phyloP scores from a whole-genome alignment of 1,284 basidiomycete genomes.

The Rhizoctonia solani region DNA sequence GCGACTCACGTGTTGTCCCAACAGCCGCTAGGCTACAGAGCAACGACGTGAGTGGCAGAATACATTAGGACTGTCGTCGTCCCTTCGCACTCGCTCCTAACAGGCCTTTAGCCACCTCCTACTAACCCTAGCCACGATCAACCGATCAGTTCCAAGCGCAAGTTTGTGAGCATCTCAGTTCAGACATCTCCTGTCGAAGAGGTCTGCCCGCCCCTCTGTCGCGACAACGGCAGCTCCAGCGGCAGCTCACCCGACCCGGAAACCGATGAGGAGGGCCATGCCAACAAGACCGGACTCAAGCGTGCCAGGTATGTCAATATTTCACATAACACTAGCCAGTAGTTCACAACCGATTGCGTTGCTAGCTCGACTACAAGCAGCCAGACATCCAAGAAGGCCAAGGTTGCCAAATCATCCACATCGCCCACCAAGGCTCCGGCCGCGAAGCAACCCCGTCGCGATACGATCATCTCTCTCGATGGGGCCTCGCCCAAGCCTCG shows the following conservation, averaged over 20 bases:
- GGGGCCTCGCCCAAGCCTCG: constrained; percentile 5
- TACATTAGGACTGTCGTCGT: not conserved
- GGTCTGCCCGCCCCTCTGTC: not conserved
- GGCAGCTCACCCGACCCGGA: constrained; percentile 12
- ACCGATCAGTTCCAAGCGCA: constrained; percentile 4
- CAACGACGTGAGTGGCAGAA: no score
- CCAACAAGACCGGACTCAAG: constrained; percentile 5
- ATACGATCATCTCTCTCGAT: constrained; percentile 4
- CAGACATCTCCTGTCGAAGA: constrained; percentile 22
- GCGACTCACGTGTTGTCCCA: not conserved
- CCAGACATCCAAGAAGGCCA: not conserved
- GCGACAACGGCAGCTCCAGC: not conserved
- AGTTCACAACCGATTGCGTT: not conserved
- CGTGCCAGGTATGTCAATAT: constrained; percentile 1
- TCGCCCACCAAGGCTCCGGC: not conserved
- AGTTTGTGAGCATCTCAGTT: constrained; percentile 2
- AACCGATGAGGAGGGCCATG: constrained; percentile 15
- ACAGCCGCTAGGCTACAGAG: no score
- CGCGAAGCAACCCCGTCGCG: constrained; percentile 6
- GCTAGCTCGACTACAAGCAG: not conserved
- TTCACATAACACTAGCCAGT: not conserved
- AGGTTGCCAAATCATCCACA: not conserved
- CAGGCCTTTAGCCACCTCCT: constrained; percentile 10
- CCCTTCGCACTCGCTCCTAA: constrained; percentile 17
- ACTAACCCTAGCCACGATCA: constrained; percentile 3